Conservation (phyloP, 306 rosid species). For the Quercus gilva region DNA sequence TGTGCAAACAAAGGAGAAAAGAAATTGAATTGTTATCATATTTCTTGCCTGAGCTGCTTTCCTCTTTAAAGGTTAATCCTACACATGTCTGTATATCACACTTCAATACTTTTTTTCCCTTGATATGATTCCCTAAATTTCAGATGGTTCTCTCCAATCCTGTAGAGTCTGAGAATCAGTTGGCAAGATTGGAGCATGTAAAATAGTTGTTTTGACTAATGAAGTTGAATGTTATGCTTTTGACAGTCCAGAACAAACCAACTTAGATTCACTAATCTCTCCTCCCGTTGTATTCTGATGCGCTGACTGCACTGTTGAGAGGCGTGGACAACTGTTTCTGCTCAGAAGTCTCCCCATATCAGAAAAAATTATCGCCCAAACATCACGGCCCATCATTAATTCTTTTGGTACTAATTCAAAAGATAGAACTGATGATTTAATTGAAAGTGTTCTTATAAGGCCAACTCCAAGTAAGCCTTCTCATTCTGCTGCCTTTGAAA, state of each 20-base stretch:
- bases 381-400: conserved; percentile 27
- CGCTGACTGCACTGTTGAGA: conserved; percentile 66
- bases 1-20: conserved; percentile 25
- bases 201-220: conserved; percentile 21
- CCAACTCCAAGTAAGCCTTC: conserved; percentile 46
- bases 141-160: conserved; percentile 39
- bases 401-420: conserved; percentile 22
- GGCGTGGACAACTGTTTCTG: conserved; percentile 79
- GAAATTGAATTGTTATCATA: conserved; percentile 55
- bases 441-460: conserved; percentile 22
- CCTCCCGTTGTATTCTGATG: conserved; percentile 94
- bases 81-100: neutral
- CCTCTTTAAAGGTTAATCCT: conserved; percentile 65
- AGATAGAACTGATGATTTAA: conserved; percentile 33
- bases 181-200: conserved; percentile 6
- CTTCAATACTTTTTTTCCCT: conserved; percentile 23
- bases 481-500: conserved; percentile 34
- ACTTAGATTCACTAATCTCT: conserved; percentile 47
- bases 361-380: conserved; percentile 48
- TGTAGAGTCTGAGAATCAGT: conserved; percentile 26
- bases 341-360: conserved; percentile 88
- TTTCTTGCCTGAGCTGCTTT: conserved; percentile 54
- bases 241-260: conserved; percentile 47
- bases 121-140: conserved; percentile 55
- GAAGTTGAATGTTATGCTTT: conserved; percentile 18